These are phyloP conservation scores for Pseudotsuga menziesii DNA, from an alignment of 75 land plant species.

Conservation along the genomic window DNA sequence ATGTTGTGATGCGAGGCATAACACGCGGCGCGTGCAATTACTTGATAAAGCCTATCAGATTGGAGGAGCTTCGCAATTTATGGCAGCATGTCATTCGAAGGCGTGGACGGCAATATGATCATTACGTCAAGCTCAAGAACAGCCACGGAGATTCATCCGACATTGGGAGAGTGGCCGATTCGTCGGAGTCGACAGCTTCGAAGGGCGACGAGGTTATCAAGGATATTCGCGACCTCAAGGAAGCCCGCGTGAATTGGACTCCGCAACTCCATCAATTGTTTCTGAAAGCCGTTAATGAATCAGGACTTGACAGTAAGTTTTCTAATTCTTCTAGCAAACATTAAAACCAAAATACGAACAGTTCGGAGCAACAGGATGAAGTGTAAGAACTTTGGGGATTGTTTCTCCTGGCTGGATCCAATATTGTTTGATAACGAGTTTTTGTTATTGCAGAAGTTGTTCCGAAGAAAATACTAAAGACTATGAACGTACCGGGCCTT, in stretches of 20 bases:
- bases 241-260: constrained; percentile 23
- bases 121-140: neutral
- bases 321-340: too few species aligned
- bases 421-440: too few species aligned
- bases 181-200: too few species aligned
- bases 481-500: constrained; percentile 52
- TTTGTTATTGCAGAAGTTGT: constrained; percentile 33
- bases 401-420: too few species aligned
- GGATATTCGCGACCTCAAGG: constrained; percentile 8
- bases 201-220: too few species aligned
- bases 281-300: constrained; percentile 17
- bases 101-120: neutral
- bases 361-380: too few species aligned
- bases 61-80: constrained; percentile 92
- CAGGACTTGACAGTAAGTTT: constrained; percentile 20
- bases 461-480: constrained; percentile 42
- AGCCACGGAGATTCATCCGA: neutral
- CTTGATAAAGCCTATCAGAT: constrained; percentile 84
- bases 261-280: constrained; percentile 23
- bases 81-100: constrained; percentile 97
- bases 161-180: too few species aligned
- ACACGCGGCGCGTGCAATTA: constrained; percentile 97
- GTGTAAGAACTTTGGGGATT: too few species aligned
- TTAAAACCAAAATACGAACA: too few species aligned
- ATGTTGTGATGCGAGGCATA: constrained; percentile 93